These are phyloP conservation scores for Nicotiana tabacum DNA, from an alignment of 257 asterid species.

Conservation along the genomic window DNA sequence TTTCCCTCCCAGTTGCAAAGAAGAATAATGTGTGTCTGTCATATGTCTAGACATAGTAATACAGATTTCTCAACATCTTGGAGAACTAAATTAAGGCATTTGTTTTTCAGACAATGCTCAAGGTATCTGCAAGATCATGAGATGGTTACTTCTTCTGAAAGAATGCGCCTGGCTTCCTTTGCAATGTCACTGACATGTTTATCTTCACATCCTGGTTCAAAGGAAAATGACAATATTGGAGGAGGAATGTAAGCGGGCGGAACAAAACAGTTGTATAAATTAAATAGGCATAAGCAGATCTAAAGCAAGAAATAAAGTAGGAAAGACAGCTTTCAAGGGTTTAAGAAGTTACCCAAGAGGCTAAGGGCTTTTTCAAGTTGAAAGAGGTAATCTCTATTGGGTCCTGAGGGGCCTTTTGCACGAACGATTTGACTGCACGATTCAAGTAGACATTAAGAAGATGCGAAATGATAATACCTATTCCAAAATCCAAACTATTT, in stretches of 20 bases:
- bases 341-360: slow-evolving; percentile 44
- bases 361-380: slow-evolving; percentile 77
- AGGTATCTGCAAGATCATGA: not conserved
- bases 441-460: not conserved
- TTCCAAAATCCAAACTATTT: not conserved
- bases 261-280: not conserved
- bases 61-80: not conserved
- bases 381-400: slow-evolving; percentile 88
- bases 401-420: slow-evolving; percentile 98
- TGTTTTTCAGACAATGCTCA: not conserved
- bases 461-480: not conserved
- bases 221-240: not conserved
- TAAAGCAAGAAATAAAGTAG: not conserved
- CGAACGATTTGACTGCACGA: slow-evolving; percentile 68
- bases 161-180: slow-evolving; percentile 66
- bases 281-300: not conserved
- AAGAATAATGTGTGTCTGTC: too few species aligned
- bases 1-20: not conserved
- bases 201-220: slow-evolving; percentile 65
- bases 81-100: not conserved
- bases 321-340: not conserved
- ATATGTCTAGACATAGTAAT: not conserved
- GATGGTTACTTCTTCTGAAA: slow-evolving; percentile 16
- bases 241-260: not conserved
- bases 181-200: slow-evolving; percentile 69